phyloP scores from a whole-genome alignment of 805 yeast species.

The Cyberlindnera americana region DNA sequence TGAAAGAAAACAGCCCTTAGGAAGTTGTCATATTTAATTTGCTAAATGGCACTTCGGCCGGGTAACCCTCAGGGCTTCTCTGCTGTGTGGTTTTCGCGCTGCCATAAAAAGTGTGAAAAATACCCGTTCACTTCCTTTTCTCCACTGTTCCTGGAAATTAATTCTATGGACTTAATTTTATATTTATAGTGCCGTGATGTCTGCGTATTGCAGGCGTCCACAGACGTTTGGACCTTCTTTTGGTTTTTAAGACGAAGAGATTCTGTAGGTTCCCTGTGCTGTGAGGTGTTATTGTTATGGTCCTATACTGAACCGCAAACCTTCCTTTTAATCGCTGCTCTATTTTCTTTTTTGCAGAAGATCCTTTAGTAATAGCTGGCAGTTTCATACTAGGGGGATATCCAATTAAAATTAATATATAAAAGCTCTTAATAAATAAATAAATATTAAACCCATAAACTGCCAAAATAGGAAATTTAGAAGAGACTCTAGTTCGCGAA shows the following conservation, averaged over 20 bases:
- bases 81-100: too few species aligned
- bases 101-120: too few species aligned
- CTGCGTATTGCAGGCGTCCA: conserved; percentile 7
- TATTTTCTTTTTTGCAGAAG: conserved; percentile 7
- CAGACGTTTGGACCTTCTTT: not conserved
- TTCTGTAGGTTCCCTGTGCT: conserved; percentile 2
- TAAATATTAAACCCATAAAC: too few species aligned
- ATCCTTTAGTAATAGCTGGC: conserved; percentile 13
- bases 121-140: too few species aligned
- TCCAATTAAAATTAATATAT: not conserved
- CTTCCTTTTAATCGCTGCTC: conserved; percentile 21
- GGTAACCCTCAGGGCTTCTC: too few species aligned
- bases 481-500: not conserved
- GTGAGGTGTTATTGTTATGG: conserved; percentile 2
- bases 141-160: too few species aligned
- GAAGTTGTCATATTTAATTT: too few species aligned
- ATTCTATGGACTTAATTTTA: not conserved
- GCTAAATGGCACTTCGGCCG: too few species aligned
- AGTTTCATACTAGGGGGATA: conserved; percentile 23
- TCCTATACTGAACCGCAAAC: conserved; percentile 3
- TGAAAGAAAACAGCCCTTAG: too few species aligned
- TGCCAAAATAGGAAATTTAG: too few species aligned
- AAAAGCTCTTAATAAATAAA: too few species aligned
- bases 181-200: conserved; percentile 3
- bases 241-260: not conserved